Evolutionary conservation across 169 alveolate species (phyloP), one percentile per base, ranked within the genome.

Genomic region (Babesia bigemina): DNA sequence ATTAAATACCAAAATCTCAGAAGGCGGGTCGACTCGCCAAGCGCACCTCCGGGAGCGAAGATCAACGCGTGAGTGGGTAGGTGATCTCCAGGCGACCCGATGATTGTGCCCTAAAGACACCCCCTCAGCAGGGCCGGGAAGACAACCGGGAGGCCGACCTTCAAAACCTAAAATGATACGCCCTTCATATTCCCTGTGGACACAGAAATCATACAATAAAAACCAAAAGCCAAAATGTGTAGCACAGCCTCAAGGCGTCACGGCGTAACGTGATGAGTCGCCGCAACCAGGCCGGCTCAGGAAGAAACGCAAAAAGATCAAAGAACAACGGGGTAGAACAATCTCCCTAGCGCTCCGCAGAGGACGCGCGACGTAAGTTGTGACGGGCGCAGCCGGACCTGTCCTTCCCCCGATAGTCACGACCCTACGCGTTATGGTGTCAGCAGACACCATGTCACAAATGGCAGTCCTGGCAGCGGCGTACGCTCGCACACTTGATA

Each of bases 371-470:
- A 0, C 36, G 42, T 19, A 36, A 13, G 28, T 13, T n/a, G 49
- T 65, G 36, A 59, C 28, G 39, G 7, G 4, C 26, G 44, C 1
- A 2, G 42, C 42, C 17, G 16, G n/a, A 17, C 52, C 22, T 67
- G 65, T 55, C 67, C 49, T 17, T 67, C 76, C 76, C 76, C 76
- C 76, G 39, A 67, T 67, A 67, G 66, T 49, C 22, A 33, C 76
- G 76, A 16, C 67, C 65, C 76, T 50, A 55, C 76, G 66, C 33
- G 76, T 67, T 65, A 55, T 67, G 76, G 53, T 67, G 76, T 50
- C 65, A 49, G 61, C 76, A 28, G 76, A 67, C 76, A 67, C 67
- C 33, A 67, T 17, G 39, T 4, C 53, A 19, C 29, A 14, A 22
- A 16, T 67, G 76, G 21, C 53, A 22, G 16, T 61, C 11, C 10